Base-by-base conservation (phyloP, 2,329 filamentous ascomycete genomes). In the Penicillium rolfsii region DNA sequence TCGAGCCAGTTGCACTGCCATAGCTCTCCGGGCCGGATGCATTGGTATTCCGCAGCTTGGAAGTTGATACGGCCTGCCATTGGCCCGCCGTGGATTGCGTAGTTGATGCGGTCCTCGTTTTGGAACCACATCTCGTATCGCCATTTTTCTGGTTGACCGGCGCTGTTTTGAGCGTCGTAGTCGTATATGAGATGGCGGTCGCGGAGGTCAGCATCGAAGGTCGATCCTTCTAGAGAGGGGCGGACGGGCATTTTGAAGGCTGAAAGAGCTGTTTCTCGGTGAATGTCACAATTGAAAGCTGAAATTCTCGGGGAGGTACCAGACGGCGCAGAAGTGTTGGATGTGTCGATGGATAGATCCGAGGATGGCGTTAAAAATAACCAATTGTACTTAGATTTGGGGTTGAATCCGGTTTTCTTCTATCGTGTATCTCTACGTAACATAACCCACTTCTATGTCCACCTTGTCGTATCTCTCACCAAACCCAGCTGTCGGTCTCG, bases 1-100 rank as follows among this genome's bases (percentile, higher is more conserved):
- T 87, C 84, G 1, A 87, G 79, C 84, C 84, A 87, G 61, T 84
- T 86, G 63, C 82, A 81, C 66, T 87, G 84, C 84, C 84, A 87
- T 0, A 86, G 68, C 69, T 87, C 84, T 1, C 83, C 83, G 0
- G 83, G 81, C 0, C 84, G 79, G 30, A 87, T 81, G 70, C 84
- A 87, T 67, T 86, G 84, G 66, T 84, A 87, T 1, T 80, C 82
- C 12, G 79, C 82, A 1, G 79, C 77, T 65, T 86, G 83, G 69
- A 80, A 85, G 70, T 85, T 85, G 55, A 75, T 73, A 2, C 83
- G 78, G 2, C 83, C 83, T 0, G 81, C 80, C 84, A 87, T 87
- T 3, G 84, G 85, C 0, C 84, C 84, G 4, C 85, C 84, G 64
- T 87, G 84, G 57, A 87, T 87, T 26, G 81, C 80, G 65, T 87